Conservation (phyloP, 1,284 basidiomycete genomes). For the Sutorius eximius region DNA sequence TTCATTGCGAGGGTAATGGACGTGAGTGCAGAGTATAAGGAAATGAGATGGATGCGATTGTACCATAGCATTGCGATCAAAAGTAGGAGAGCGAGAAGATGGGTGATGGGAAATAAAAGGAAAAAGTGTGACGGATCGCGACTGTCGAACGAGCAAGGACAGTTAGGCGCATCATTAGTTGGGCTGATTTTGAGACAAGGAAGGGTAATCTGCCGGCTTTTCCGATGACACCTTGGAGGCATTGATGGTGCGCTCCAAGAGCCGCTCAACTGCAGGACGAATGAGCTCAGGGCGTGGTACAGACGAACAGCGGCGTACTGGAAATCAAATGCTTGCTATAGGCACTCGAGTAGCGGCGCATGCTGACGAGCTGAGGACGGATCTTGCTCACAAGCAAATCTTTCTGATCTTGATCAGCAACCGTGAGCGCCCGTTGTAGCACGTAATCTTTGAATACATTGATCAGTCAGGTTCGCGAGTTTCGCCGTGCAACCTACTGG, state of each 20-base stretch:
- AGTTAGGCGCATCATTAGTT: conserved; percentile 15
- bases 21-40: conserved; percentile 33
- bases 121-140: conserved; percentile 10
- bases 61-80: conserved; percentile 42
- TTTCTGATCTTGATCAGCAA: conserved; percentile 74
- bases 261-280: conserved; percentile 57
- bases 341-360: conserved; percentile 69
- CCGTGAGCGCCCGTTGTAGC: conserved; percentile 70
- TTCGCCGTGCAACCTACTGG: conserved; percentile 56
- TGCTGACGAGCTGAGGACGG: conserved; percentile 63
- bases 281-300: conserved; percentile 5
- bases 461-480: conserved; percentile 2
- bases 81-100: conserved; percentile 3
- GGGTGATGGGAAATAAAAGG: conserved; percentile 6
- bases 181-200: conserved; percentile 24
- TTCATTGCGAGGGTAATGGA: conserved; percentile 37
- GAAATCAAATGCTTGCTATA: conserved; percentile 80
- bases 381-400: conserved; percentile 62
- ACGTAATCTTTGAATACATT: conserved; percentile 64
- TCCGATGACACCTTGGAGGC: conserved; percentile 26
- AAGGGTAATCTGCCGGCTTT: conserved; percentile 34
- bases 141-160: conserved; percentile 7
- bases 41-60: conserved; percentile 33
- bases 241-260: conserved; percentile 49
- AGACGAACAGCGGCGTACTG: conserved; percentile 50